Base-by-base conservation (phyloP, 2,329 filamentous ascomycete species). In the Claviceps purpurea region DNA sequence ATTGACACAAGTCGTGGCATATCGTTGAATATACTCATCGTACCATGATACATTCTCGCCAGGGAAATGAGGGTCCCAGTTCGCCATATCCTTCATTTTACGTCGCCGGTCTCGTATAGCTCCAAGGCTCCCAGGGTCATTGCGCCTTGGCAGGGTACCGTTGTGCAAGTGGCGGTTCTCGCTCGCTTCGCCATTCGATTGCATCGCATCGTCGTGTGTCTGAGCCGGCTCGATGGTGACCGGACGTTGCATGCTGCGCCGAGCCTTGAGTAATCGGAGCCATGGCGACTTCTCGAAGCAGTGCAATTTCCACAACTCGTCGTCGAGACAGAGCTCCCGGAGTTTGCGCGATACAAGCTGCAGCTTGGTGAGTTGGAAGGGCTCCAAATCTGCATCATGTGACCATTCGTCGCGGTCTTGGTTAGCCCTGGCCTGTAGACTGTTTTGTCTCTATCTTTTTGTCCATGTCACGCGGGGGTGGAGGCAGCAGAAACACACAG, bases 11-110 rank as follows among this genome's bases (percentile, higher is more conserved):
- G 89, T 74, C 0, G 84, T 82, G 1, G 81, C 89, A 66, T 90
- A 77, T 38, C 90, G 78, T 50, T 90, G 87, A 56, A 94, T 84
- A 62, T 89, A 95, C 66, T 96, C 90, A 52, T 86, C 78, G 65
- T 95, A 95, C 85, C 89, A 96, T 48, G 86, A 81, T 20, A 90
- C 74, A 42, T 73, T 73, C 67, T 96, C 89, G 4, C 68, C 71
- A 0, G 82, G 78, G 56, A 85, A 89, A 0, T 79, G 80, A 0
- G 87, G 87, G 59, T 95, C 88, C 89, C 89, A 95, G 58, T 88
- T 88, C 4, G 83, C 82, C 61, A 86, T 72, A 53, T 87, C 77
- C 49, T 81, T 76, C 1, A 62, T 52, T 34, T 58, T 58, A 30
- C 59, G 61, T 42, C 38, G 52, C 18, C 34, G 43, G 20, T 5